Evolutionary conservation across 108 stramenopile species (phyloP).

Genomic region (Bacterosira constricta): DNA sequence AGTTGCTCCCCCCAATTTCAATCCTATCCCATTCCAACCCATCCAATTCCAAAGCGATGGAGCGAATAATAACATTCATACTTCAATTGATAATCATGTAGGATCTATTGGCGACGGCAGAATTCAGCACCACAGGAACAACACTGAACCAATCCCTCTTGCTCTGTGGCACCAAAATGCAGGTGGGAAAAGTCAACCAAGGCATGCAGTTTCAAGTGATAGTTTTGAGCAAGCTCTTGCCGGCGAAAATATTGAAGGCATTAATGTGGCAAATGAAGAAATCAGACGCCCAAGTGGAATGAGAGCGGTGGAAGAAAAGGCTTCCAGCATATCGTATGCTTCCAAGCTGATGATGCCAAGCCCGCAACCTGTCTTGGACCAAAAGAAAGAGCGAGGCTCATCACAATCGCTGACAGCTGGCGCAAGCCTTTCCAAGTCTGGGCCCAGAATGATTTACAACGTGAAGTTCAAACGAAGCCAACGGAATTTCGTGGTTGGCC

Average conservation of each 20-base stretch:
- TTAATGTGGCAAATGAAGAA: conserved; percentile 5
- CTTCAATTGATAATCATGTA: not conserved
- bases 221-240: conserved; percentile 30
- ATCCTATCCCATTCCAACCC: conserved; percentile 5
- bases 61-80: not conserved
- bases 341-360: conserved; percentile 29
- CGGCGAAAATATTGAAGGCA: conserved; percentile 17
- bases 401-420: conserved; percentile 44
- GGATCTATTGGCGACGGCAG: conserved; percentile 17
- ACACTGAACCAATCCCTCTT: conserved; percentile 39
- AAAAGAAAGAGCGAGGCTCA: conserved; percentile 10
- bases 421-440: conserved; percentile 41
- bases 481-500: conserved; percentile 79
- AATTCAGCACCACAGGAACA: conserved; percentile 27
- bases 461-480: conserved; percentile 95
- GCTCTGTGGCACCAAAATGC: conserved; percentile 11
- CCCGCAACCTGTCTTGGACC: conserved; percentile 10
- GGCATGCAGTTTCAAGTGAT: conserved; percentile 11
- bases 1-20: not conserved
- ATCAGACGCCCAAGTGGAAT: conserved; percentile 12
- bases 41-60: conserved; percentile 8
- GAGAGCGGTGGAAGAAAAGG: conserved; percentile 9
- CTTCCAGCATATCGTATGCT: conserved; percentile 20
- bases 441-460: conserved; percentile 82
- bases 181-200: not conserved